A percentile compares a stretch with the other conserved stretches of the same genome.
phyloP scores from a whole-genome alignment of 257 asterid species.

The Voacanga thouarsii region DNA sequence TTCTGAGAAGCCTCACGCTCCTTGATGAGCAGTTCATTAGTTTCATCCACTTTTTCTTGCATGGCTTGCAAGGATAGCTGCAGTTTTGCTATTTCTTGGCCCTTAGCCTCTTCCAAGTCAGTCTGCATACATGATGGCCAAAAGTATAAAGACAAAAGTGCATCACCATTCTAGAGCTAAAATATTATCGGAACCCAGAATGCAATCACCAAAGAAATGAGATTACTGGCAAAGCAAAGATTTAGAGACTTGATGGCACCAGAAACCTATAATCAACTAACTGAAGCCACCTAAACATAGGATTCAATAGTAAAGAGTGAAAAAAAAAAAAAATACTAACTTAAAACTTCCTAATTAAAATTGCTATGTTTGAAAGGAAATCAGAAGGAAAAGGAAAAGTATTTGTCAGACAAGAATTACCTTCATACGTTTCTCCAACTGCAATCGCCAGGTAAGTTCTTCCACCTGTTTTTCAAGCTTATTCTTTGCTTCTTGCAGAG shows the following conservation, averaged over 20 bases:
- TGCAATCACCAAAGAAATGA: background rate
- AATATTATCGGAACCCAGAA: background rate
- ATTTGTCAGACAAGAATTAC: constrained; percentile 36
- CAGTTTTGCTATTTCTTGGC: constrained; percentile 64
- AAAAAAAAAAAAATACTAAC: too few relatives aligned
- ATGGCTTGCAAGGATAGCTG: constrained; percentile 66
- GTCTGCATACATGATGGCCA: constrained; percentile 44
- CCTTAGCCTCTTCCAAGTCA: constrained; percentile 80
- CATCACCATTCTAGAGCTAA: background rate
- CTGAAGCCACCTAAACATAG: background rate
- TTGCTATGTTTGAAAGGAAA: background rate
- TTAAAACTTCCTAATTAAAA: background rate
- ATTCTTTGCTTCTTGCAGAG: constrained; percentile 94
- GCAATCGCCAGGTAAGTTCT: constrained; percentile 89
- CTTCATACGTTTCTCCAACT: constrained; percentile 94
- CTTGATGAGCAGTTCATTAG: constrained; percentile 58
- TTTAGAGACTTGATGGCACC: background rate
- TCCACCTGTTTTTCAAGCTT: constrained; percentile 98
- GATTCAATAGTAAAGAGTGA: background rate
- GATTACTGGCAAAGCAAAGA: constrained; percentile 1
- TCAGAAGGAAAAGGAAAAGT: background rate
- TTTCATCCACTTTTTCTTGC: constrained; percentile 79
- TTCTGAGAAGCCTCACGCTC: constrained; percentile 88
- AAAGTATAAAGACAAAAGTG: background rate
- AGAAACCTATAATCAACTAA: background rate